Conservation (phyloP, 306 rosid species). For the Pterocarpus macrocarpus region DNA sequence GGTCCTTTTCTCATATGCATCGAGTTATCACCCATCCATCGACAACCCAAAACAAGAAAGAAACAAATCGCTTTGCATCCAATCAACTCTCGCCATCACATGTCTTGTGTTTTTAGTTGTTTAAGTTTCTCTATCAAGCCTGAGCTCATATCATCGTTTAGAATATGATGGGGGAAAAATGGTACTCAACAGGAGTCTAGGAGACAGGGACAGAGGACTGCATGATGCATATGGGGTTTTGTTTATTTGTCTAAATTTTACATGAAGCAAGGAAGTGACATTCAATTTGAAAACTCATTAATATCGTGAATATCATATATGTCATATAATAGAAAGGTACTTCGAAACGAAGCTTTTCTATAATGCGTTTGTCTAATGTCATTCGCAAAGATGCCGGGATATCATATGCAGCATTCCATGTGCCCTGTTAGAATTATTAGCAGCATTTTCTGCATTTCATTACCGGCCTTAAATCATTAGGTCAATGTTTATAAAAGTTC, state of each 20-base stretch:
- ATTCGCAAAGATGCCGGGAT: not conserved
- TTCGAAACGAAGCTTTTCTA: not conserved
- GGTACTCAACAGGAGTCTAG: not conserved
- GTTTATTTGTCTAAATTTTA: not conserved
- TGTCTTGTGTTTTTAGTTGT: conserved; percentile 6
- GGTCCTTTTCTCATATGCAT: conserved; percentile 9
- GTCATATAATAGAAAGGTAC: not conserved
- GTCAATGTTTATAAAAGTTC: conserved; percentile 9
- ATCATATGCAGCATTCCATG: conserved; percentile 24
- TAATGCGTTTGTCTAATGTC: conserved; percentile 5
- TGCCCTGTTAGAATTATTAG: conserved; percentile 20
- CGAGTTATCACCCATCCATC: not conserved
- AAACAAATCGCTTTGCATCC: not conserved
- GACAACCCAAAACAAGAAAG: not conserved
- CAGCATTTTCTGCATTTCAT: conserved; percentile 4
- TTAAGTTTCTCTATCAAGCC: conserved; percentile 12
- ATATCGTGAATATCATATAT: not conserved
- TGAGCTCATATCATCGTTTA: not conserved
- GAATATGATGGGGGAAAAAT: not conserved
- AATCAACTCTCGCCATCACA: conserved; percentile 11
- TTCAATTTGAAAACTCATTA: not conserved
- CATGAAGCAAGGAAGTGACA: not conserved
- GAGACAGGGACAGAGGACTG: not conserved
- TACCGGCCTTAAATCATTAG: not conserved
- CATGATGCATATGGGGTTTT: conserved; percentile 36